Base-by-base conservation (phyloP, 2,329 filamentous ascomycete species). In the Helminthosporium solani region DNA sequence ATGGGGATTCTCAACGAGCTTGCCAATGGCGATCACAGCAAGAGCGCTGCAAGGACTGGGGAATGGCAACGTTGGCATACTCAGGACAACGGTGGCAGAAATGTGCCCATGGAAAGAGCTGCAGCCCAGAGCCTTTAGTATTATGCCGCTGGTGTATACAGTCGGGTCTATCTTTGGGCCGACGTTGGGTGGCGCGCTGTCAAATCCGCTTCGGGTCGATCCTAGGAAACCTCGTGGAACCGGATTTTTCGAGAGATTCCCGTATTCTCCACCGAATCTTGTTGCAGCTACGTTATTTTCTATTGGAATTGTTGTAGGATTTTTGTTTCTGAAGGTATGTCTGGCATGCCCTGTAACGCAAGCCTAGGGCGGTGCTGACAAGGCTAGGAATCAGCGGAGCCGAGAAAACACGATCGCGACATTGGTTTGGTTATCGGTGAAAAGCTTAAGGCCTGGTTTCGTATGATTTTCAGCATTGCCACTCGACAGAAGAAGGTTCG, bases 131-230 rank as follows among this genome's bases (percentile, higher is more conserved):
- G 94, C 94, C 0, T 97, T 97, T 69, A 90, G 86, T 53, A 78
- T 97, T 36, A 96, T 97, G 91, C 92, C 92, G 3, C 73, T 97
- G 14, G 88, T 87, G 1, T 97, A 90, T 87, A 90, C 85, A 9
- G 75, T 96, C 42, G 92, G 92, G 0, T 87, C 84, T 28, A 89
- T 96, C 30, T 87, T 96, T 56, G 92, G 92, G 0, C 92, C 92
- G 1, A 68, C 84, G 3, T 87, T 97, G 61, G 92, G 92, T 21
- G 92, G 92, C 3, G 85, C 90, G 50, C 82, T 97, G 49, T 89
- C 90, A 7, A 85, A 89, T 47, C 92, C 92, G 0, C 83, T 85
- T 1, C 78, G 85, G 48, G 85, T 90, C 47, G 84, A 87, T 61
- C 90, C 90, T 0, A 70, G 71, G 2, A 46, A 90, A 2, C 95